Percentiles rank a stretch among this genome's conserved stretches.
Evolutionary conservation across 2,329 filamentous ascomycete genomes (phyloP).

Genomic region (Chaetomiaceae sp.): DNA sequence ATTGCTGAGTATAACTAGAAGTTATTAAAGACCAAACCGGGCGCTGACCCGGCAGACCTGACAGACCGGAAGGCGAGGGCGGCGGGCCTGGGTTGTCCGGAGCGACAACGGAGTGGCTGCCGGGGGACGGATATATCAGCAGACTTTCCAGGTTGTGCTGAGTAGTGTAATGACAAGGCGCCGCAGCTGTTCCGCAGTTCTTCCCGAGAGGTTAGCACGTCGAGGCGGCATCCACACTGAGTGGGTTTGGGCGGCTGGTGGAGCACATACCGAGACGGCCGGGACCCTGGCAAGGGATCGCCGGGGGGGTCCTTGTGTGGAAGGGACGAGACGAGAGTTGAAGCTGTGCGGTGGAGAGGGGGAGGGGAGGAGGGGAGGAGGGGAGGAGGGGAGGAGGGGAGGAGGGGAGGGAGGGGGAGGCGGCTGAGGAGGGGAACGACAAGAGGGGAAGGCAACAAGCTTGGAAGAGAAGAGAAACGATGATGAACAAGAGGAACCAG

Average conservation of each 20-base stretch:
- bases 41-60: too few species aligned
- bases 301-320: neutral
- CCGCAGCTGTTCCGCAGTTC: neutral
- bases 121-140: neutral
- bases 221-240: slow-evolving; percentile 4
- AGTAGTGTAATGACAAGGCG: neutral
- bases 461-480: too few species aligned
- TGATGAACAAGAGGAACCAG: too few species aligned
- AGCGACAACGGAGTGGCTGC: slow-evolving; percentile 14
- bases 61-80: too few species aligned
- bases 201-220: slow-evolving; percentile 17
- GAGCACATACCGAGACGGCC: slow-evolving; percentile 15
- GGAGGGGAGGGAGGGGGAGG: neutral
- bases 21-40: too few species aligned
- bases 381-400: neutral
- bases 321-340: neutral
- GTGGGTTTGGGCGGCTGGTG: slow-evolving; percentile 17
- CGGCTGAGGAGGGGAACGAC: neutral
- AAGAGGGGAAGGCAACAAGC: neutral
- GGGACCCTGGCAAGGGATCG: neutral
- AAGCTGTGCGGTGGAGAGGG: too few species aligned
- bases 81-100: slow-evolving; percentile 10
- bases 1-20: too few species aligned
- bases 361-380: neutral
- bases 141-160: neutral